phyloP scores from a whole-genome alignment of 192 early-diverging fungal genomes.

The Entomortierella chlamydospora region DNA sequence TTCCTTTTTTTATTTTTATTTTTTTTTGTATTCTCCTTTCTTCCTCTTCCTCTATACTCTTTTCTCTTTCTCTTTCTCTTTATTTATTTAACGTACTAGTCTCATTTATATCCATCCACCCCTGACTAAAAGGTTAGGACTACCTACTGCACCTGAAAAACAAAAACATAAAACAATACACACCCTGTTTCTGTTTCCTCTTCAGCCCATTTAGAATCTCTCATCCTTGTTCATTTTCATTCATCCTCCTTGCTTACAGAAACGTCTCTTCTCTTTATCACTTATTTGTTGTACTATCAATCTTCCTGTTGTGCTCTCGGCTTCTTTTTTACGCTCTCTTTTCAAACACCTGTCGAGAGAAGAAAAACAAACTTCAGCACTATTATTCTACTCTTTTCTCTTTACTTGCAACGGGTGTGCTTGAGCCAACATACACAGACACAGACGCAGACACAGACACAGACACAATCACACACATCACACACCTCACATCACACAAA shows the following conservation, averaged over 20 bases:
- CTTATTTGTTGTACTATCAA: not conserved
- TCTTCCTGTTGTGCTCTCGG: conserved; percentile 14
- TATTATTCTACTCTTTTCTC: too few relatives aligned
- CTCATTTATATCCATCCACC: not conserved
- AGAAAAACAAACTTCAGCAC: conserved; percentile 7
- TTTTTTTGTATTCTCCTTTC: conserved; percentile 7
- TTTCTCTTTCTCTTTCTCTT: not conserved
- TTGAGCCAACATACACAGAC: conserved; percentile 18
- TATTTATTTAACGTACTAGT: conserved; percentile 8
- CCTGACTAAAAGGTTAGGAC: too few relatives aligned
- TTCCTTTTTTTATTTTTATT: conserved; percentile 4
- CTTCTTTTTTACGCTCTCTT: conserved; percentile 6
- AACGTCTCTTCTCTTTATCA: not conserved
- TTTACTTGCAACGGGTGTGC: not conserved
- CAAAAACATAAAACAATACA: too few relatives aligned
- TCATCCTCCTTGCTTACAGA: not conserved
- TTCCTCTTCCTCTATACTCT: conserved; percentile 2
- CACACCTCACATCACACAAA: too few relatives aligned
- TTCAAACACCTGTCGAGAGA: not conserved
- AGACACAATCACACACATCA: too few relatives aligned
- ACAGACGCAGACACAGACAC: too few relatives aligned
- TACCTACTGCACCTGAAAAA: too few relatives aligned
- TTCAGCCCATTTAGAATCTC: too few relatives aligned
- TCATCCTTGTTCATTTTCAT: too few relatives aligned
- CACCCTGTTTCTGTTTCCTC: too few relatives aligned